These are phyloP conservation scores for Microcera coccophila DNA, from an alignment of 2,329 filamentous ascomycete genomes.

Conservation along the genomic window DNA sequence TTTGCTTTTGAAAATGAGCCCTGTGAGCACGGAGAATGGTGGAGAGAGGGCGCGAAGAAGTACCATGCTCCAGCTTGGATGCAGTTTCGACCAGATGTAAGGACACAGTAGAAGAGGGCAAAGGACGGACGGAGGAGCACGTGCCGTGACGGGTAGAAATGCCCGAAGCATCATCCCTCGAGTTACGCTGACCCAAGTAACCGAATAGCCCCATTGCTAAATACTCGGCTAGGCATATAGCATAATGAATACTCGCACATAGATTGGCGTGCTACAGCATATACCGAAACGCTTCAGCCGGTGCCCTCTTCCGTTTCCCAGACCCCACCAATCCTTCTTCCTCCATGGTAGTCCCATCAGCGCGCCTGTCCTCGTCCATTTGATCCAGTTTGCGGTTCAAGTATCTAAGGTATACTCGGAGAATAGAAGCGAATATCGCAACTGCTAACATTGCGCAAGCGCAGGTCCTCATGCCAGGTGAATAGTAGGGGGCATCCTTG, in stretches of 20 bases:
- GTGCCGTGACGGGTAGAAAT: too few relatives aligned
- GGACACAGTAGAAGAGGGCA: too few relatives aligned
- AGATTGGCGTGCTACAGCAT: constrained; percentile 37
- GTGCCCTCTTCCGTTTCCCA: constrained; percentile 17
- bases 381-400: constrained; percentile 47
- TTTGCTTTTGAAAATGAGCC: constrained; percentile 24
- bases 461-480: constrained; percentile 59
- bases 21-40: constrained; percentile 30
- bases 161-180: too few relatives aligned
- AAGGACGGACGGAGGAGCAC: too few relatives aligned
- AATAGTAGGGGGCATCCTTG: constrained; percentile 57
- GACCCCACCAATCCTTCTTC: constrained; percentile 40
- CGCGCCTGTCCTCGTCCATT: constrained; percentile 26
- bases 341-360: constrained; percentile 28
- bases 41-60: constrained; percentile 33
- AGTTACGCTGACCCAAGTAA: too few relatives aligned
- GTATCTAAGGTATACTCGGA: constrained; percentile 52
- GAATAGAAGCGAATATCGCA: constrained; percentile 48
- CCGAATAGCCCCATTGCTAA: too few relatives aligned
- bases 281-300: constrained; percentile 39
- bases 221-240: too few relatives aligned
- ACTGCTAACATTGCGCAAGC: constrained; percentile 60
- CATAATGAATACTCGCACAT: constrained; percentile 2
- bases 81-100: constrained; percentile 18
- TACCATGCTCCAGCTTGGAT: constrained; percentile 34